phyloP scores from a whole-genome alignment of 768 basidiomycete species.

The Suillus decipiens region DNA sequence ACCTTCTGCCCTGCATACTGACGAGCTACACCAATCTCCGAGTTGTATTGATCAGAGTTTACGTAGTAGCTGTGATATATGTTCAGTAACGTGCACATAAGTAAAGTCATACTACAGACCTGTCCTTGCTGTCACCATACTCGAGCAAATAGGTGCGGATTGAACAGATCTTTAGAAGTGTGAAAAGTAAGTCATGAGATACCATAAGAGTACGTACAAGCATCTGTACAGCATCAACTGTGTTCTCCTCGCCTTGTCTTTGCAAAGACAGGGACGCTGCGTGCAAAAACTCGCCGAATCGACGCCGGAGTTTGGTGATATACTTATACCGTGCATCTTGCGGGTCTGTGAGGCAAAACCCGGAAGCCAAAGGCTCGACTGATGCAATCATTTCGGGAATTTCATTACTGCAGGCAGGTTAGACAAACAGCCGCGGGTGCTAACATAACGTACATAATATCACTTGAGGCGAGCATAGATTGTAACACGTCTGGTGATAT shows the following conservation, averaged over 20 bases:
- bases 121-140: conserved; percentile 72
- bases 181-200: background rate
- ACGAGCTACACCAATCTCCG: conserved; percentile 67
- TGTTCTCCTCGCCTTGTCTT: conserved; percentile 77
- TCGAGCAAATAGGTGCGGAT: conserved; percentile 74
- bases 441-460: conserved; percentile 60
- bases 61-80: conserved; percentile 47
- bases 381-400: conserved; percentile 77
- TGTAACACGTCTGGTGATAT: conserved; percentile 51
- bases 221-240: conserved; percentile 74
- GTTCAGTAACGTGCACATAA: background rate
- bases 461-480: conserved; percentile 50
- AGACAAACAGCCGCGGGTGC: background rate
- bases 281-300: conserved; percentile 73
- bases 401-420: conserved; percentile 51
- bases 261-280: conserved; percentile 65
- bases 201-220: conserved; percentile 4
- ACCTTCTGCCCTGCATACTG: conserved; percentile 70
- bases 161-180: conserved; percentile 29
- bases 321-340: conserved; percentile 66
- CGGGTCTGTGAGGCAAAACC: conserved; percentile 67
- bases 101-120: conserved; percentile 26
- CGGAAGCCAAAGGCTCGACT: conserved; percentile 59
- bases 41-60: conserved; percentile 56
- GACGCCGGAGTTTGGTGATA: conserved; percentile 53